Evolutionary conservation across 495 filamentous ascomycete species (phyloP).

Genomic region (Penicillium egyptiacum): DNA sequence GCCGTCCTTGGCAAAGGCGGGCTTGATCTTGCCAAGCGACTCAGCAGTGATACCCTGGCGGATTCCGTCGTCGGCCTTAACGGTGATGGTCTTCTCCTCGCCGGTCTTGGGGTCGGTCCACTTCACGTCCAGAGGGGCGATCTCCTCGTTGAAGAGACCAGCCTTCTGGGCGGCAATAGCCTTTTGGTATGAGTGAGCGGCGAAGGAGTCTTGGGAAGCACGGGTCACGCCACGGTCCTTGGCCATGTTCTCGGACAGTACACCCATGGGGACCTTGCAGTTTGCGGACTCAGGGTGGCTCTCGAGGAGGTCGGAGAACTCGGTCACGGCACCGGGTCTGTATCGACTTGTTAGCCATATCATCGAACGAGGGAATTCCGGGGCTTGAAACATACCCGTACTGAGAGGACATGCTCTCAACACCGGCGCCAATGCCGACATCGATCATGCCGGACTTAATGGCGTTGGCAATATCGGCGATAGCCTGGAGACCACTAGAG

Average conservation of each 20-base stretch:
- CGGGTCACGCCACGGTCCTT: slow-evolving; percentile 74
- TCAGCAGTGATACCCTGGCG: slow-evolving; percentile 83
- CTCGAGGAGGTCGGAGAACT: slow-evolving; percentile 93
- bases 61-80: slow-evolving; percentile 85
- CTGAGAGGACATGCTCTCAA: slow-evolving; percentile 95
- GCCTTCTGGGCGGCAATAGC: slow-evolving; percentile 80
- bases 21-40: slow-evolving; percentile 81
- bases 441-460: slow-evolving; percentile 91
- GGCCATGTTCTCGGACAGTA: slow-evolving; percentile 93
- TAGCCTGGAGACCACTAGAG: slow-evolving; percentile 83
- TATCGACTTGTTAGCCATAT: slow-evolving; percentile 10
- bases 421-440: slow-evolving; percentile 88
- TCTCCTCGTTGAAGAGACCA: slow-evolving; percentile 92
- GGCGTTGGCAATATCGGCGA: slow-evolving; percentile 89
- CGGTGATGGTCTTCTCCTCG: slow-evolving; percentile 81
- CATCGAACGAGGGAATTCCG: background rate
- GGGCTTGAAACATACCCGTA: slow-evolving; percentile 65
- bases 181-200: slow-evolving; percentile 86
- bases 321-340: slow-evolving; percentile 81
- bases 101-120: slow-evolving; percentile 85
- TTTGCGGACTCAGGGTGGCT: slow-evolving; percentile 79
- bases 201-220: slow-evolving; percentile 80
- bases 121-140: slow-evolving; percentile 79
- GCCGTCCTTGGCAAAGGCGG: slow-evolving; percentile 89
- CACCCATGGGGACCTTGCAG: slow-evolving; percentile 98